These are phyloP conservation scores for Terfezia claveryi DNA, from an alignment of 495 filamentous ascomycete species.

Conservation along the genomic window DNA sequence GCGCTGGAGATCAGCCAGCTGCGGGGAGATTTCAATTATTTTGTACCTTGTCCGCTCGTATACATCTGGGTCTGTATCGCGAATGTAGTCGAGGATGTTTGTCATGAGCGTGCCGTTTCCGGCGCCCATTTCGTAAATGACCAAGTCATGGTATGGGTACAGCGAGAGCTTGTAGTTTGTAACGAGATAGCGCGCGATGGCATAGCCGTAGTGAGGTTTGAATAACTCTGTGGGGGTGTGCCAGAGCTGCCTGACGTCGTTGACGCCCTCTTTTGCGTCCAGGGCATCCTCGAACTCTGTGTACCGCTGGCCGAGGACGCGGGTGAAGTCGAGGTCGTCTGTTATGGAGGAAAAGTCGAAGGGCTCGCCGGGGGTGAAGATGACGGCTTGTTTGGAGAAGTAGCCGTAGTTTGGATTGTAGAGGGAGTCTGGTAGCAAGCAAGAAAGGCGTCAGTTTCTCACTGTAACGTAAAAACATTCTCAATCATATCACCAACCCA, in stretches of 20 bases:
- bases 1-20: conserved; percentile 55
- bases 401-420: conserved; percentile 97
- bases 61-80: conserved; percentile 66
- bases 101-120: conserved; percentile 95
- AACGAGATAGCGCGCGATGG: conserved; percentile 80
- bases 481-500: too few species aligned
- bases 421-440: conserved; percentile 44
- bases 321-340: conserved; percentile 67
- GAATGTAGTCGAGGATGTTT: conserved; percentile 93
- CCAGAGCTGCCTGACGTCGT: conserved; percentile 80
- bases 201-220: conserved; percentile 87
- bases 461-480: too few species aligned
- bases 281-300: conserved; percentile 73
- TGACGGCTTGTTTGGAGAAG: conserved; percentile 91
- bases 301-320: conserved; percentile 53
- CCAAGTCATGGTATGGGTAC: conserved; percentile 89
- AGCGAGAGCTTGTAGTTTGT: conserved; percentile 86
- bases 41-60: conserved; percentile 86
- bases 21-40: conserved; percentile 79
- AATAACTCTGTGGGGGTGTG: conserved; percentile 97
- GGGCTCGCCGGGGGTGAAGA: conserved; percentile 81
- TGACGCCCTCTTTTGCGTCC: conserved; percentile 38
- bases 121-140: conserved; percentile 97
- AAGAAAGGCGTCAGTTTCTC: too few species aligned
- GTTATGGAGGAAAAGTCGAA: conserved; percentile 66